Base-by-base conservation (phyloP, 345 rosid genomes). In the Draba incana region DNA sequence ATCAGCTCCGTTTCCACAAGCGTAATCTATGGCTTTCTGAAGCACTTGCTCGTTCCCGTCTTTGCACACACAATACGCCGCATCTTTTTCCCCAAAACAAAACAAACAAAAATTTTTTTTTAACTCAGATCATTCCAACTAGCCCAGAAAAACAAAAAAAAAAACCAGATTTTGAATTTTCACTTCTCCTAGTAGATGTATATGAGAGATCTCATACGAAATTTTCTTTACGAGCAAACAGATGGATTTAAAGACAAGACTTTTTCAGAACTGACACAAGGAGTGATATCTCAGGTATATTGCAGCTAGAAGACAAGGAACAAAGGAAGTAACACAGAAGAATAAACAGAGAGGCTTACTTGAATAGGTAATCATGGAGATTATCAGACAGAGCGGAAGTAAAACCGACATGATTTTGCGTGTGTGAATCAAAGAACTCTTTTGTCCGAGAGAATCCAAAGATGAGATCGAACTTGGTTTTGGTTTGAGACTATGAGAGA, bases 1-100 rank as follows among this genome's bases (percentile, higher is more conserved):
- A 31, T 88, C 95, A 57, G 85, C 95, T 53, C 95, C 95, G 43
- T 83, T 79, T 70, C 99, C 99, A 71, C 99, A 94, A 10, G 99
- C 99, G 64, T 84, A 94, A 71, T 94, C 99, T 30, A 94, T 50
- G 2, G 84, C 51, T 45, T 87, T 94, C 68, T 94, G 99, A 27
- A 87, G 81, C 6, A 35, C 77, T 33, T 68, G 9, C 8, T 89
- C 95, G 67, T 82, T 45, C 39, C 95, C 96, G 68, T 87, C 91
- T 80, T 83, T 94, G 55, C 99, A 94, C 4, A 91, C 5, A 62
- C 99, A 94, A 68, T 91, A 94, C 10, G 68, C 69, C 10, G 89
- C 98, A 64, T 79, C 96, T 90, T 45, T 42, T 33, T 33, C 6
- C 6, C 7, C 37, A 6, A 33, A 33, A 33, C 37, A 33, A 33